phyloP scores from a whole-genome alignment of 345 rosid genomes.

The Populus alba region DNA sequence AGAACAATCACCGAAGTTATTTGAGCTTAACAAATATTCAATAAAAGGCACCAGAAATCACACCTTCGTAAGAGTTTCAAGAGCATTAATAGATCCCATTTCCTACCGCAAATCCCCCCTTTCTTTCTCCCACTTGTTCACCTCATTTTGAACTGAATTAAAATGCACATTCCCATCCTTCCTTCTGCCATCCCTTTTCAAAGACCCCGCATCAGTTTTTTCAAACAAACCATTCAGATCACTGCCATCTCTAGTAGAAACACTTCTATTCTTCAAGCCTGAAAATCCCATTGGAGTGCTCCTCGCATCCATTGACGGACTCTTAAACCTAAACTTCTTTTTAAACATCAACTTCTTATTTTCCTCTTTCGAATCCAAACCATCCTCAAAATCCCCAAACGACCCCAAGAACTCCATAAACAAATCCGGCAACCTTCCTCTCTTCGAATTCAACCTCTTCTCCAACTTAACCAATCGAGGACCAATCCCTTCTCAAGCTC shows the following conservation, averaged over 20 bases:
- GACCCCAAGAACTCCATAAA: conserved; percentile 25
- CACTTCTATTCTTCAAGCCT: conserved; percentile 18
- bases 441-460: conserved; percentile 53
- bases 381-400: conserved; percentile 21
- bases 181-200: conserved; percentile 5
- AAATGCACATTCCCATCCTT: conserved; percentile 1
- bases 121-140: conserved; percentile 17
- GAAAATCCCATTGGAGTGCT: conserved; percentile 50
- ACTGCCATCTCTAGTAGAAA: background rate
- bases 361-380: conserved; percentile 18
- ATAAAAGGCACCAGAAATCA: no score
- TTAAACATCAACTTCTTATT: conserved; percentile 41
- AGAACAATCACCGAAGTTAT: no score
- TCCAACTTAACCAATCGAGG: conserved; percentile 44
- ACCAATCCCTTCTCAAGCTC: conserved; percentile 63
- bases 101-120: conserved; percentile 9
- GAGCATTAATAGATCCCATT: conserved; percentile 15
- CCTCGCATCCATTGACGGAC: conserved; percentile 17
- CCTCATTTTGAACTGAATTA: conserved; percentile 12
- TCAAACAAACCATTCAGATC: background rate
- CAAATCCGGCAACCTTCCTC: conserved; percentile 42
- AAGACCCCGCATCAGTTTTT: conserved; percentile 1
- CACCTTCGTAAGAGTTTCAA: no score
- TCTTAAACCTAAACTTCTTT: conserved; percentile 53
- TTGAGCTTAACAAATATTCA: no score